Evolutionary conservation across 345 rosid genomes (phyloP).

Genomic region (Syzygium oleosum): DNA sequence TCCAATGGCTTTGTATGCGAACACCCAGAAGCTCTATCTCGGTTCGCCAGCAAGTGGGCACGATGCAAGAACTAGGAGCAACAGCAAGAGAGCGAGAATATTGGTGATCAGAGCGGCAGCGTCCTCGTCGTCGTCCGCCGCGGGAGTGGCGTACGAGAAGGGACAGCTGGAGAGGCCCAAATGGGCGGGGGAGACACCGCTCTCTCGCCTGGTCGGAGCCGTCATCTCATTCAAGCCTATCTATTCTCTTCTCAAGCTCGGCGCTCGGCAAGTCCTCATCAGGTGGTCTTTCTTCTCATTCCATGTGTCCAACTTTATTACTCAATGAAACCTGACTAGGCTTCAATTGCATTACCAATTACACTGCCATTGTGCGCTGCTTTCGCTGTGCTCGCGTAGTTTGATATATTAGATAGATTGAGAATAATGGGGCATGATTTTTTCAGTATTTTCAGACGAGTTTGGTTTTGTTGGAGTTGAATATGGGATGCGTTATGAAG

Average conservation of each 20-base stretch:
- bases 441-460: not conserved
- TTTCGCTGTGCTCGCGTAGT: not conserved
- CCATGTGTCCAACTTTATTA: not conserved
- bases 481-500: not conserved
- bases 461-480: not conserved
- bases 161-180: slow-evolving; percentile 49
- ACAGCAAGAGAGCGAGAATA: not conserved
- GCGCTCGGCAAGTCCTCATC: slow-evolving; percentile 57
- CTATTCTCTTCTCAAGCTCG: slow-evolving; percentile 47
- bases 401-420: not conserved
- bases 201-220: slow-evolving; percentile 45
- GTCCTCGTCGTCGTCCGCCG: slow-evolving; percentile 9
- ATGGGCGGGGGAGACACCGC: slow-evolving; percentile 59
- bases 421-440: not conserved
- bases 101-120: not conserved
- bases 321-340: not conserved
- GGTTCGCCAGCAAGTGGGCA: not conserved
- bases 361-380: not conserved
- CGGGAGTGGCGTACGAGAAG: slow-evolving; percentile 23
- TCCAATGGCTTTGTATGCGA: slow-evolving; percentile 1
- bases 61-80: not conserved
- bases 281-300: slow-evolving; percentile 15
- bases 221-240: slow-evolving; percentile 54
- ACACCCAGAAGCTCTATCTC: not conserved
- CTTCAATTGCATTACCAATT: not conserved